A percentile compares a stretch with the other conserved stretches of the same genome.
phyloP scores from a whole-genome alignment of 1,139 yeast genomes.

The Scheffersomyces lignicola region DNA sequence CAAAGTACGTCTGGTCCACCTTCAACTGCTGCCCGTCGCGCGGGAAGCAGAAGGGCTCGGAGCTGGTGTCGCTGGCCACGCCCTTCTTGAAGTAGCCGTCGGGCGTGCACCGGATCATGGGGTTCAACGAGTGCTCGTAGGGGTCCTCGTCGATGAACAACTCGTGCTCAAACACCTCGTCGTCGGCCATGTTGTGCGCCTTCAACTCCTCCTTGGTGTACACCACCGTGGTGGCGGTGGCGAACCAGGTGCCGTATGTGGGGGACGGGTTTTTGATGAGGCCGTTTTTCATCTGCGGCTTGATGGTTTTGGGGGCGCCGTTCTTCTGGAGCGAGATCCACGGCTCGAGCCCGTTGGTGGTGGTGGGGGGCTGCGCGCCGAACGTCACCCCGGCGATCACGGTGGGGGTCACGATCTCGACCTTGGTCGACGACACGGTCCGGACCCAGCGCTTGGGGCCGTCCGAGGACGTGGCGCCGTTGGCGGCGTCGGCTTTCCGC shows the following conservation, averaged over 20 bases:
- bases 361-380: slow-evolving; percentile 66
- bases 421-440: slow-evolving; percentile 56
- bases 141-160: slow-evolving; percentile 61
- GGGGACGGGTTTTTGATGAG: slow-evolving; percentile 65
- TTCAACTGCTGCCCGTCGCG: slow-evolving; percentile 56
- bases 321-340: slow-evolving; percentile 79
- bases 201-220: slow-evolving; percentile 59
- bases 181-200: slow-evolving; percentile 70
- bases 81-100: slow-evolving; percentile 69
- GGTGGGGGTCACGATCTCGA: slow-evolving; percentile 75
- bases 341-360: slow-evolving; percentile 70
- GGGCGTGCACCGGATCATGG: slow-evolving; percentile 84
- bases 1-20: slow-evolving; percentile 64
- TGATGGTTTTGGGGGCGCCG: slow-evolving; percentile 79
- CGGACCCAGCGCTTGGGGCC: slow-evolving; percentile 69
- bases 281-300: slow-evolving; percentile 74
- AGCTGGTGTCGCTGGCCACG: slow-evolving; percentile 48
- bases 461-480: slow-evolving; percentile 10
- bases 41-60: slow-evolving; percentile 86
- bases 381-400: slow-evolving; percentile 82
- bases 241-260: slow-evolving; percentile 74
- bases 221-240: slow-evolving; percentile 61
- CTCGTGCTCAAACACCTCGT: slow-evolving; percentile 56
- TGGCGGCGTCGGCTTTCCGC: slow-evolving; percentile 12
- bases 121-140: slow-evolving; percentile 68